phyloP scores from a whole-genome alignment of 2,329 filamentous ascomycete species.

The Arthrobotrys pseudoclavata region DNA sequence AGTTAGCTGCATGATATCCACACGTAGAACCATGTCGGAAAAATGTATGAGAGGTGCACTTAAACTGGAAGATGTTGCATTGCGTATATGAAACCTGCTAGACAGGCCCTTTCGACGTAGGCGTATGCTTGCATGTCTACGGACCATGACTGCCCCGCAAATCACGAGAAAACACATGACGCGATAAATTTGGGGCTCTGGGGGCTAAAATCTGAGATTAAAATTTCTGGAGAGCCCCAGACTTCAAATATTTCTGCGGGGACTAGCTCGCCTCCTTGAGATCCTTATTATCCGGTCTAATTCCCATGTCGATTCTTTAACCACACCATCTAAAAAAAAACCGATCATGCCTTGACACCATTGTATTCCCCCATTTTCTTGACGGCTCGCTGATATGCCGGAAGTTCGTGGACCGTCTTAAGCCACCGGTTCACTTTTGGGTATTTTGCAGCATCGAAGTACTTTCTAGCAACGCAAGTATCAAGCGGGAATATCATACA shows the following conservation, averaged over 20 bases:
- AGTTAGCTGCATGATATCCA: constrained; percentile 5
- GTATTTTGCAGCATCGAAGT: constrained; percentile 45
- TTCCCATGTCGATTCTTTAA: not conserved
- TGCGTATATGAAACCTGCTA: constrained; percentile 15
- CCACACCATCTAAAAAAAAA: not conserved
- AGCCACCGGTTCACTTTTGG: constrained; percentile 47
- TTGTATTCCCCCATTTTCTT: constrained; percentile 42
- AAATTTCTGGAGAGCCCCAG: not conserved
- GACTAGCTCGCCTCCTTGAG: constrained; percentile 9
- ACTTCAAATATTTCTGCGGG: not conserved
- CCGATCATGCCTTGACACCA: not conserved
- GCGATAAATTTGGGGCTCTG: constrained; percentile 10
- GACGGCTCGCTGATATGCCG: constrained; percentile 36
- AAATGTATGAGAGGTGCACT: not conserved
- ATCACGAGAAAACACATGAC: constrained; percentile 23
- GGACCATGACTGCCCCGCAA: constrained; percentile 5
- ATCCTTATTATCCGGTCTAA: constrained; percentile 12
- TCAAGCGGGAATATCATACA: constrained; percentile 52
- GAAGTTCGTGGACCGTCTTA: constrained; percentile 27
- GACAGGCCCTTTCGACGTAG: constrained; percentile 4
- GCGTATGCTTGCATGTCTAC: not conserved
- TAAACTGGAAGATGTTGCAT: constrained; percentile 15
- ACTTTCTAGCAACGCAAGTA: constrained; percentile 39
- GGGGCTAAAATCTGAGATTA: constrained; percentile 13
- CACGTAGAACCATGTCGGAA: constrained; percentile 5